Conservation (phyloP, 345 rosid genomes). For the Turnera subulata region DNA sequence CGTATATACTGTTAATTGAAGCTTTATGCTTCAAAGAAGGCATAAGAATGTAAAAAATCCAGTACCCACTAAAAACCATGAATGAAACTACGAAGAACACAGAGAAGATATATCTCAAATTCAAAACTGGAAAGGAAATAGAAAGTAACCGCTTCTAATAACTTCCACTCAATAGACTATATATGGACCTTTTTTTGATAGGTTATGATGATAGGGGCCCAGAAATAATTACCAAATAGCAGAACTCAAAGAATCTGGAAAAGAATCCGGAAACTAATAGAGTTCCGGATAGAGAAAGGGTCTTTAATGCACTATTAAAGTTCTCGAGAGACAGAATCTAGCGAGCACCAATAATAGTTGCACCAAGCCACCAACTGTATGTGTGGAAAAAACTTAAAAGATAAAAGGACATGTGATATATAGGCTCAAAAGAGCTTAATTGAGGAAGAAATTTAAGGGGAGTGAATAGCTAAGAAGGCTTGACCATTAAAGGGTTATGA, state of each 20-base stretch:
- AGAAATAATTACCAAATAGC: constrained; percentile 27
- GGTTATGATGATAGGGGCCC: background rate
- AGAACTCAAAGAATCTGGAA: constrained; percentile 8
- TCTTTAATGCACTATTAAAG: constrained; percentile 12
- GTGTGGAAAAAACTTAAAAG: background rate
- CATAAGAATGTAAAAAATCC: background rate
- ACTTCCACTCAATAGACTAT: background rate
- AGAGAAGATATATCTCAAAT: no score
- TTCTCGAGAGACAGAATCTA: background rate
- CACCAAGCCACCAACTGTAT: background rate
- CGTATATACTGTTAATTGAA: no score
- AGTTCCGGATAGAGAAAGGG: constrained; percentile 20
- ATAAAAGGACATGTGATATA: background rate
- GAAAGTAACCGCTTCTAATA: no score
- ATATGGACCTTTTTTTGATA: background rate
- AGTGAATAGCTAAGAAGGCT: constrained; percentile 21
- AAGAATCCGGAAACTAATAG: constrained; percentile 10
- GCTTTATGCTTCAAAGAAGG: background rate
- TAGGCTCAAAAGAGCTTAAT: background rate
- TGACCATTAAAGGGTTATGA: constrained; percentile 3
- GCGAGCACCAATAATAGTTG: constrained; percentile 3
- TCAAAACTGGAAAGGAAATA: constrained; percentile 1
- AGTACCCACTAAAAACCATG: background rate
- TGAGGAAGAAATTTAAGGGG: background rate
- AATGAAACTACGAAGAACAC: no score